phyloP scores from a whole-genome alignment of 1,139 yeast genomes.

The Blastobotrys petasosporus region DNA sequence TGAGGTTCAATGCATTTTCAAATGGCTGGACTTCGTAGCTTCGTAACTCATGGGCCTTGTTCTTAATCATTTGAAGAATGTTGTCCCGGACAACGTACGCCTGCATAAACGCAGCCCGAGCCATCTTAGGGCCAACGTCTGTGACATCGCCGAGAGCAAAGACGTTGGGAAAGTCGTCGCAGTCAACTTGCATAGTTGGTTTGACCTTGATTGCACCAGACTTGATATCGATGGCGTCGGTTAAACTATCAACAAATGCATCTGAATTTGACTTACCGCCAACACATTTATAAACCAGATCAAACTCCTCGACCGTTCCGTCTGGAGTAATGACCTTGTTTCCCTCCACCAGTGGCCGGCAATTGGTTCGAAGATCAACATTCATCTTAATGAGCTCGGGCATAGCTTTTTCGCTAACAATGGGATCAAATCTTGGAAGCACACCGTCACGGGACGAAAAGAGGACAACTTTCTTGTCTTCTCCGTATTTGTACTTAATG shows the following conservation, averaged over 20 bases:
- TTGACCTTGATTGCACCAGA: slow-evolving; percentile 17
- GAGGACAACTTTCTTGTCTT: slow-evolving; percentile 17
- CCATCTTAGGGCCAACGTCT: slow-evolving; percentile 19
- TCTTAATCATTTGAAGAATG: slow-evolving; percentile 11
- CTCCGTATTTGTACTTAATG: slow-evolving; percentile 21
- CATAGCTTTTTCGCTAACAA: slow-evolving; percentile 15
- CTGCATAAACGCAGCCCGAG: slow-evolving; percentile 17
- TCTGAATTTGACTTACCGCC: slow-evolving; percentile 16
- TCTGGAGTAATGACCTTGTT: slow-evolving; percentile 6
- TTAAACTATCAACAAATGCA: slow-evolving; percentile 10
- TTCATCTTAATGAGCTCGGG: slow-evolving; percentile 13
- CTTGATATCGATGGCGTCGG: slow-evolving; percentile 10
- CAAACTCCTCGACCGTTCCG: slow-evolving; percentile 13
- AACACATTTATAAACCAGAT: slow-evolving; percentile 18
- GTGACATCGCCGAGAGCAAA: slow-evolving; percentile 25
- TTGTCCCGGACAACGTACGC: slow-evolving; percentile 16
- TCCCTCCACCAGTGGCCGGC: slow-evolving; percentile 11
- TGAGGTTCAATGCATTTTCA: slow-evolving; percentile 16
- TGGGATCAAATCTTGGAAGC: slow-evolving; percentile 15
- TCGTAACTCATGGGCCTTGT: not conserved
- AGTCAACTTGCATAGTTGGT: slow-evolving; percentile 18
- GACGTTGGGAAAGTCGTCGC: slow-evolving; percentile 10
- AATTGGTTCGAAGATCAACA: slow-evolving; percentile 15
- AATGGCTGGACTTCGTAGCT: slow-evolving; percentile 14
- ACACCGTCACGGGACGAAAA: slow-evolving; percentile 16